phyloP scores from a whole-genome alignment of 73 alveolate genomes.

The Effrenium voratum region DNA sequence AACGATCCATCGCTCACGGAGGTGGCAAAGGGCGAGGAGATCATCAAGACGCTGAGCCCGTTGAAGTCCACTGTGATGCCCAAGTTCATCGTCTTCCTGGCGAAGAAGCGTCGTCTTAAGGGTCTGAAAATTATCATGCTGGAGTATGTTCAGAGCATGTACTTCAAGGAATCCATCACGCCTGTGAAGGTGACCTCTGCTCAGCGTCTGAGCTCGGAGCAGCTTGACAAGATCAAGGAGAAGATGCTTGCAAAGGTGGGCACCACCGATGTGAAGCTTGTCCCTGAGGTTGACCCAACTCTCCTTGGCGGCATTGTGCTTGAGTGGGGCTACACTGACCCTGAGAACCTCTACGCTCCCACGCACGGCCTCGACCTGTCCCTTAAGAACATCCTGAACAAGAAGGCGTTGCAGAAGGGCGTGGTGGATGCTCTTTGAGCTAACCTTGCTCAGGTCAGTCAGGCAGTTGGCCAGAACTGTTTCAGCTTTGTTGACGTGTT shows the following conservation, averaged over 20 bases:
- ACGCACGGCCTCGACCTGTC: constrained; percentile 71
- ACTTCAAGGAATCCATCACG: constrained; percentile 41
- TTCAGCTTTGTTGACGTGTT: too few relatives aligned
- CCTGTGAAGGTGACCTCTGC: constrained; percentile 71
- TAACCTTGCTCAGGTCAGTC: too few relatives aligned
- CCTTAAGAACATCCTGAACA: constrained; percentile 77
- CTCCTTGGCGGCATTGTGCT: constrained; percentile 61
- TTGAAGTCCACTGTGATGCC: constrained; percentile 38
- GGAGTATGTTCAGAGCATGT: constrained; percentile 23
- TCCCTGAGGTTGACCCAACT: constrained; percentile 47
- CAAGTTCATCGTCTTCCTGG: constrained; percentile 3
- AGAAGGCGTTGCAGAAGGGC: constrained; percentile 69
- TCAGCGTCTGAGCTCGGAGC: constrained; percentile 55
- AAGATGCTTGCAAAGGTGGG: constrained; percentile 23
- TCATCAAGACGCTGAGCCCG: background rate
- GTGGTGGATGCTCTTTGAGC: constrained; percentile 71
- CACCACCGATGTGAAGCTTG: constrained; percentile 13
- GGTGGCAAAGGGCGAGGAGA: background rate
- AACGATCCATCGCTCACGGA: background rate
- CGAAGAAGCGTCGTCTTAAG: background rate
- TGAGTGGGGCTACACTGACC: constrained; percentile 91
- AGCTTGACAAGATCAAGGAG: constrained; percentile 34
- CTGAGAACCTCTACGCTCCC: constrained; percentile 57
- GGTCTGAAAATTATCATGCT: constrained; percentile 8
- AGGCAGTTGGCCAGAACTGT: too few relatives aligned